Evolutionary conservation across 2,329 filamentous ascomycete species (phyloP), one percentile per base, ranked within the genome.

Genomic region (Coniochaeta pulveracea): DNA sequence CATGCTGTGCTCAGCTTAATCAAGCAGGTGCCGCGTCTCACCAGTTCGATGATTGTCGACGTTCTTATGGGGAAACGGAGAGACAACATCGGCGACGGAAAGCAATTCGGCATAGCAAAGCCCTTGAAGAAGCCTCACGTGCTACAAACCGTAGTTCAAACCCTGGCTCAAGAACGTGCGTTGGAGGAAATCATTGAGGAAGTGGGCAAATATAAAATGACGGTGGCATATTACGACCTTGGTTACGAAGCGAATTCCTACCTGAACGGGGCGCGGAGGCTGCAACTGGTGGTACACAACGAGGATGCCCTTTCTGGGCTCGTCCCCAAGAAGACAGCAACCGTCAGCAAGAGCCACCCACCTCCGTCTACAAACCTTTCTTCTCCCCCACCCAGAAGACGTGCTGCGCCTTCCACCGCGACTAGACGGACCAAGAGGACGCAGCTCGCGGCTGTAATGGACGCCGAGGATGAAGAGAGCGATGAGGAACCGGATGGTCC

Each of bases 91-190:
- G 67, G 72, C 25, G 61, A 67, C 10, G 48, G 61, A 4, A 56
- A 70, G 12, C 71, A 77, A 37, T 77, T 76, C 52, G 85, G 85
- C 10, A 66, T 69, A 26, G 86, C 82, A 10, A 74, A 70, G 40
- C 63, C 72, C 11, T 58, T 93, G 44, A 77, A 80, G 37, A n/a
- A 21, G 11, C 76, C 80, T 46, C 74, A 78, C 22, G 84, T 93
- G 47, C 69, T 86, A 10, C 82, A 94, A 49, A 78, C 86, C 24
- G 66, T 96, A n/a, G 85, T 95, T 46, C 76, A 85, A 48, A 69
- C 72, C 30, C 64, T 98, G 8, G 60, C 84, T 6, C 71, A 71
- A 5, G 82, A 93, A 47, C 78, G 80, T 27, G 84, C 78, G 5
- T 60, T 98, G 17, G 56, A 53, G 10, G 85, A 95, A 55, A 61